These are phyloP conservation scores for Prunus fruticosa DNA, from an alignment of 306 rosid species.

Conservation along the genomic window DNA sequence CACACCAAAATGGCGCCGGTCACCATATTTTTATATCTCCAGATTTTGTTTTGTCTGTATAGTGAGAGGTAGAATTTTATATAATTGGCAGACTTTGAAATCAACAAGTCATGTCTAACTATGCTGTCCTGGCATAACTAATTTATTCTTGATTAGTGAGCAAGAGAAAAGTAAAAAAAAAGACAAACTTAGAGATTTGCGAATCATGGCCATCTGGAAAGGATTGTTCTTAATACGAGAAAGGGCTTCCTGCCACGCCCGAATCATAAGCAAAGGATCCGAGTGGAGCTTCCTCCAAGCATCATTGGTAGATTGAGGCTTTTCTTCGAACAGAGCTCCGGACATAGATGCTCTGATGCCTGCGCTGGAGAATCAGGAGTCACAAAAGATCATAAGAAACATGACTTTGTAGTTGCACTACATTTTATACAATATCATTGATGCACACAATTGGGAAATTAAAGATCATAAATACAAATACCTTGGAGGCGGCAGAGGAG, in stretches of 20 bases:
- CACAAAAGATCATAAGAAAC: neutral
- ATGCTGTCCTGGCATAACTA: neutral
- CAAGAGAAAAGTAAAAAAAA: neutral
- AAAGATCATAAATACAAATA: neutral
- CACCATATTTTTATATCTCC: too few relatives aligned
- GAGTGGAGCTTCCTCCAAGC: constrained; percentile 96
- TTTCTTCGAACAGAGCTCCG: constrained; percentile 86
- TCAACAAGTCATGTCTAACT: neutral
- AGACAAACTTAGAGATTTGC: constrained; percentile 57
- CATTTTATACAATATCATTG: neutral
- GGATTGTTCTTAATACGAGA: constrained; percentile 82
- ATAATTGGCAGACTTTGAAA: neutral
- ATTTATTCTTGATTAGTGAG: neutral
- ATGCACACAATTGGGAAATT: neutral
- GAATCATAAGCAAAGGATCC: constrained; percentile 92
- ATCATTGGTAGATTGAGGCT: constrained; percentile 92
- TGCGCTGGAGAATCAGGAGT: constrained; percentile 24
- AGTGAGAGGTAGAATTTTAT: neutral
- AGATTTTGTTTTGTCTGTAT: too few relatives aligned
- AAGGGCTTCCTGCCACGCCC: constrained; percentile 84
- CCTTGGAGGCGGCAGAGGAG: constrained; percentile 47
- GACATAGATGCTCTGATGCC: constrained; percentile 34
- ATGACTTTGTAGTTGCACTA: neutral
- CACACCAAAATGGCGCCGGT: too few relatives aligned
- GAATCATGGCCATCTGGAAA: constrained; percentile 88